A percentile compares a stretch with the other conserved stretches of the same genome.
Conservation (phyloP, 495 filamentous ascomycete species). For the Hypoxylon intermedium region DNA sequence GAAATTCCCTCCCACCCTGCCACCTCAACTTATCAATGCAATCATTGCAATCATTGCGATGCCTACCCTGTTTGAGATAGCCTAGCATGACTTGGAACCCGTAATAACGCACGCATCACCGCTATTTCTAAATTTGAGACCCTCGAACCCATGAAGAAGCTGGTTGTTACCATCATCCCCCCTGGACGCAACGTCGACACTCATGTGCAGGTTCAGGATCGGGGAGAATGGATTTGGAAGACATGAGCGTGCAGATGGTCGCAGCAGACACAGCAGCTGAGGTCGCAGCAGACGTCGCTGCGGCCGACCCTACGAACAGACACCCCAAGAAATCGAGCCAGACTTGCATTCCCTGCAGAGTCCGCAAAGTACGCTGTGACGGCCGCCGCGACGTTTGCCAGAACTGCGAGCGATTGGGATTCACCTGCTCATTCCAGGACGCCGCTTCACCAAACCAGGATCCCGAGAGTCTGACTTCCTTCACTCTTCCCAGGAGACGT, state of each 20-base stretch:
- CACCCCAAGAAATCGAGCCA: conserved; percentile 47
- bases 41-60: too few species aligned
- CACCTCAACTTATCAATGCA: conserved; percentile 19
- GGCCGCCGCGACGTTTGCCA: conserved; percentile 53
- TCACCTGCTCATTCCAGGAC: conserved; percentile 58
- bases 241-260: conserved; percentile 46
- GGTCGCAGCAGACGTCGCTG: conserved; percentile 42
- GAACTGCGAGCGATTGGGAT: conserved; percentile 59
- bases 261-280: conserved; percentile 46
- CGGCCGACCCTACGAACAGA: conserved; percentile 42
- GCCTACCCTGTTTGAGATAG: conserved; percentile 17
- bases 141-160: conserved; percentile 15
- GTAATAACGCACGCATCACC: conserved; percentile 41
- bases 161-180: conserved; percentile 6
- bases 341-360: conserved; percentile 57
- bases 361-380: conserved; percentile 60
- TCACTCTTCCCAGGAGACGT: conserved; percentile 54
- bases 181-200: conserved; percentile 5
- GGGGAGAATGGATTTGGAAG: conserved; percentile 46
- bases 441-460: conserved; percentile 40
- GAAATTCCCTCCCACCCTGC: conserved; percentile 31
- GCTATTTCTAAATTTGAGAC: conserved; percentile 27
- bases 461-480: conserved; percentile 39
- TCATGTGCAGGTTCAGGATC: conserved; percentile 34
- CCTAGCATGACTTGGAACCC: conserved; percentile 34